These are phyloP conservation scores for Xylaria venustula DNA, from an alignment of 495 filamentous ascomycete species.

Conservation along the genomic window DNA sequence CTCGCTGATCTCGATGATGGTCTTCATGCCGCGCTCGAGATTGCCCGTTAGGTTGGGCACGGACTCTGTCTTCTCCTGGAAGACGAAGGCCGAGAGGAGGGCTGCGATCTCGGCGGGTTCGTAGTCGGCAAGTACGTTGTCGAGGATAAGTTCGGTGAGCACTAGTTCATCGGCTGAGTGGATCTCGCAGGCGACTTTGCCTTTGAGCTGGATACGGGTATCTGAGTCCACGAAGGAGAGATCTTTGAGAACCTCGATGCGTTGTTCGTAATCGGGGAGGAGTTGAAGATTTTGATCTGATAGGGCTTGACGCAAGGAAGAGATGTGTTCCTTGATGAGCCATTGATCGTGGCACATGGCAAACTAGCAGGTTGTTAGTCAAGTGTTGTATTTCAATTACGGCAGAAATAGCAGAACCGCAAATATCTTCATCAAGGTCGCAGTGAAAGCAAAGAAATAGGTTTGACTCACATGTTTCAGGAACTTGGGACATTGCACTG, in stretches of 20 bases:
- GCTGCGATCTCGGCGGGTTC: slow-evolving; percentile 97
- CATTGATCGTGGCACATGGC: slow-evolving; percentile 94
- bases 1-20: slow-evolving; percentile 83
- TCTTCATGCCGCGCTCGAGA: slow-evolving; percentile 79
- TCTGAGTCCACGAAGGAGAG: slow-evolving; percentile 84
- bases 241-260: slow-evolving; percentile 86
- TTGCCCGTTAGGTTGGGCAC: slow-evolving; percentile 79
- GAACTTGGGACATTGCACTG: slow-evolving; percentile 70
- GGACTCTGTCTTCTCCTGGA: slow-evolving; percentile 91
- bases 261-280: slow-evolving; percentile 96
- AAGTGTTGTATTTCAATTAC: too few relatives aligned
- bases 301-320: slow-evolving; percentile 77
- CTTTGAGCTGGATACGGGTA: slow-evolving; percentile 86
- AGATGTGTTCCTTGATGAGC: slow-evolving; percentile 88
- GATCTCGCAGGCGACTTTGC: slow-evolving; percentile 97
- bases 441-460: too few relatives aligned
- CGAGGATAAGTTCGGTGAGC: slow-evolving; percentile 90
- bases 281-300: slow-evolving; percentile 96
- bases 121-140: slow-evolving; percentile 93
- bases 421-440: too few relatives aligned
- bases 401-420: too few relatives aligned
- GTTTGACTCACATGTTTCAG: slow-evolving; percentile 84
- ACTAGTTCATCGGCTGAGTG: slow-evolving; percentile 98
- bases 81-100: slow-evolving; percentile 92
- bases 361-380: slow-evolving; percentile 50